These are phyloP conservation scores for Metschnikowia baotianmanensis DNA, from an alignment of 805 yeast genomes.

Conservation along the genomic window DNA sequence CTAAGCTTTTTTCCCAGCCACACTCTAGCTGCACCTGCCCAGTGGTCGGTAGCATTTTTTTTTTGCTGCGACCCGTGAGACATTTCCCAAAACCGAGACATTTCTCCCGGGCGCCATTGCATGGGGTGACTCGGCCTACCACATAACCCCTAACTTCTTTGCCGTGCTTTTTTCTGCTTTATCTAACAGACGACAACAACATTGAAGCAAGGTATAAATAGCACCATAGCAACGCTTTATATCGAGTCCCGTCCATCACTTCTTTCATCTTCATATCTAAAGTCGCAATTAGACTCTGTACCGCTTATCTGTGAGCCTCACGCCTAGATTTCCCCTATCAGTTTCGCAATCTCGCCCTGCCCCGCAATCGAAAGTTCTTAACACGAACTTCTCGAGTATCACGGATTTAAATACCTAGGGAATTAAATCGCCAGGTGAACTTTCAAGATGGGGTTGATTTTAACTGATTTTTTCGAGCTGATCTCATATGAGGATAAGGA, in stretches of 20 bases:
- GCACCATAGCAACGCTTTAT: too few relatives aligned
- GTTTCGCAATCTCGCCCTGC: constrained; percentile 8
- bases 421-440: background rate
- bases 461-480: constrained; percentile 39
- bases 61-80: background rate
- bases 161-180: constrained; percentile 1
- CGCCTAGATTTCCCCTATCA: constrained; percentile 3
- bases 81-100: constrained; percentile 2
- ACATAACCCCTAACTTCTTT: constrained; percentile 1
- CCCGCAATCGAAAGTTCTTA: background rate
- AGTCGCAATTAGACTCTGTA: too few relatives aligned
- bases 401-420: too few relatives aligned
- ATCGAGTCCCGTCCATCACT: too few relatives aligned
- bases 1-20: too few relatives aligned
- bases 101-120: background rate
- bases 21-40: constrained; percentile 2
- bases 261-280: too few relatives aligned
- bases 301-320: background rate
- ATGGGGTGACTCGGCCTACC: constrained; percentile 4
- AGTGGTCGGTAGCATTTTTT: background rate
- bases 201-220: too few relatives aligned
- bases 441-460: constrained; percentile 36
- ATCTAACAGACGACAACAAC: too few relatives aligned
- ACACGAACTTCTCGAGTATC: too few relatives aligned
- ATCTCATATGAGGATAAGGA: constrained; percentile 35